Evolutionary conservation across 1,139 yeast genomes (phyloP).

Genomic region (Geotrichum aggregatum): DNA sequence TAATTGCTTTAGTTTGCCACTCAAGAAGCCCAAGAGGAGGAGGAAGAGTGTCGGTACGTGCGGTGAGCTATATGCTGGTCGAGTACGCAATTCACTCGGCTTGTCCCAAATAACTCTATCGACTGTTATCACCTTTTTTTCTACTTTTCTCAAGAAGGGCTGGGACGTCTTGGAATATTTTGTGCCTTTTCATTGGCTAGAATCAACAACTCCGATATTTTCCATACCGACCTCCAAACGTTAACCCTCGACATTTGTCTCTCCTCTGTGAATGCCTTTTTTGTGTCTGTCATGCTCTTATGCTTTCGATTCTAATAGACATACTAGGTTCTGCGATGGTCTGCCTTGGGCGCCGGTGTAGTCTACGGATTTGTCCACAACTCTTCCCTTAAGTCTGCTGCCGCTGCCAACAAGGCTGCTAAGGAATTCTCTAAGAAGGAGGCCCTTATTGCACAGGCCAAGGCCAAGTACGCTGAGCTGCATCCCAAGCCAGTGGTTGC

Average conservation of each 20-base stretch:
- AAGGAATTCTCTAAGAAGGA: constrained; percentile 62
- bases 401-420: constrained; percentile 54
- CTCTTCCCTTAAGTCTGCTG: constrained; percentile 58
- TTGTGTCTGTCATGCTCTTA: not conserved
- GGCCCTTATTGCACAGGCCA: constrained; percentile 80
- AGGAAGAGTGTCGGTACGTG: too few species aligned
- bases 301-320: not conserved
- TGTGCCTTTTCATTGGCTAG: constrained; percentile 16
- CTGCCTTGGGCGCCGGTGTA: constrained; percentile 85
- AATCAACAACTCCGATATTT: not conserved
- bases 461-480: constrained; percentile 76
- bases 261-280: too few species aligned
- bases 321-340: constrained; percentile 76
- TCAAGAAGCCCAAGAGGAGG: not conserved
- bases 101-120: not conserved
- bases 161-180: constrained; percentile 12
- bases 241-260: not conserved
- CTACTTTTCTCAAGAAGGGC: not conserved
- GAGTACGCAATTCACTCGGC: too few species aligned
- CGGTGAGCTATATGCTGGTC: too few species aligned
- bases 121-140: too few species aligned
- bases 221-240: not conserved
- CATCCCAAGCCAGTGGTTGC: constrained; percentile 46
- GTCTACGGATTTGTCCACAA: constrained; percentile 88
- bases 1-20: constrained; percentile 7